Evolutionary conservation across 2,329 filamentous ascomycete genomes (phyloP).

Genomic region (Magnaporthales sp.): DNA sequence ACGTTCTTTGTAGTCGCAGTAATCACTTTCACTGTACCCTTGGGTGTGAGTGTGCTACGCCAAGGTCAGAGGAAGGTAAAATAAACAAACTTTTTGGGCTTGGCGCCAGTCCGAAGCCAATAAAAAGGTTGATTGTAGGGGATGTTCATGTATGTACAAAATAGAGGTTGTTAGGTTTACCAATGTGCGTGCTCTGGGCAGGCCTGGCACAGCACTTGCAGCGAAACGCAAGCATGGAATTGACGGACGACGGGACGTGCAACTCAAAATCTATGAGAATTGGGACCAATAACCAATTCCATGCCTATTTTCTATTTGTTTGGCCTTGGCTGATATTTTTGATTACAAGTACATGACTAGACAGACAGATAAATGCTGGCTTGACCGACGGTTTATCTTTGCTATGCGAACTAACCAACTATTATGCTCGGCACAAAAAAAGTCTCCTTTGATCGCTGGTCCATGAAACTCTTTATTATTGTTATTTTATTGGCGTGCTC

Average conservation of each 20-base stretch:
- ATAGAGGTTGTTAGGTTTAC: neutral
- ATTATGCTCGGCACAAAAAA: neutral
- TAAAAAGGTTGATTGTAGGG: neutral
- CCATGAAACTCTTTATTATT: constrained; percentile 1
- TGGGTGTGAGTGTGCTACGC: neutral
- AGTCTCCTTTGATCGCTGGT: neutral
- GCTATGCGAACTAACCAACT: neutral
- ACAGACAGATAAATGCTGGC: neutral
- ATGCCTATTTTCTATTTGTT: neutral
- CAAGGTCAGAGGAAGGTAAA: neutral
- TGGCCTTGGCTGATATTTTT: neutral
- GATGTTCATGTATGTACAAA: neutral
- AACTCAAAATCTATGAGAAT: neutral
- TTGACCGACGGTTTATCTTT: neutral
- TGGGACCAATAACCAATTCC: neutral
- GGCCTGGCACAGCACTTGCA: neutral
- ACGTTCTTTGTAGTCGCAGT: neutral
- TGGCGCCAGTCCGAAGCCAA: neutral
- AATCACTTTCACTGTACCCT: neutral
- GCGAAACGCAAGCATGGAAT: neutral
- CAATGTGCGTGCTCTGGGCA: neutral
- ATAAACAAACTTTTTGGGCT: neutral
- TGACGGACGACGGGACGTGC: neutral
- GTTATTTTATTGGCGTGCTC: neutral
- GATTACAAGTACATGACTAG: neutral